Conservation (phyloP, 2,329 filamentous ascomycete genomes). For the Colletotrichum filicis region DNA sequence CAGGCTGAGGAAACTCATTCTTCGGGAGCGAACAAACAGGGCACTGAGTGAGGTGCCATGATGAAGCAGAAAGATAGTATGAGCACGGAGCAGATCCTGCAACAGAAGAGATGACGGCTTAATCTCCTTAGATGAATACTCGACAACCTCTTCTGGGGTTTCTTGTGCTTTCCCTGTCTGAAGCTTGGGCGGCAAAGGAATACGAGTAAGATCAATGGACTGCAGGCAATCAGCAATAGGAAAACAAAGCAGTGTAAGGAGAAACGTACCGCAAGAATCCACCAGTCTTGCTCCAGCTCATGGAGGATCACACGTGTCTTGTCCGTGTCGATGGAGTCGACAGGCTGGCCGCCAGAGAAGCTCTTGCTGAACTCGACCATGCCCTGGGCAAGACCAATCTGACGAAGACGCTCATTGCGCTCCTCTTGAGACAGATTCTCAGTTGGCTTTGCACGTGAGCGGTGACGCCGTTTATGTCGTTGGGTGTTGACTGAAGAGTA, state of each 20-base stretch:
- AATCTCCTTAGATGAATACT: constrained; percentile 92
- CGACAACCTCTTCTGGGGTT: constrained; percentile 60
- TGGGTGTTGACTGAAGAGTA: constrained; percentile 75
- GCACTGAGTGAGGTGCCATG: constrained; percentile 80
- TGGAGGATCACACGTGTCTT: constrained; percentile 85
- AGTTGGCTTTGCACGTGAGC: constrained; percentile 54
- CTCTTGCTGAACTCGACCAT: constrained; percentile 93
- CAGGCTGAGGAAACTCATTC: constrained; percentile 76
- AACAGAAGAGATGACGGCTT: constrained; percentile 83
- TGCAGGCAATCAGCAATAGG: constrained; percentile 45
- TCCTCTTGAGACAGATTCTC: constrained; percentile 68
- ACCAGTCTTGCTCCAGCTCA: constrained; percentile 93
- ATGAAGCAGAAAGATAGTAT: constrained; percentile 87
- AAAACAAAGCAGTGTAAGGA: neutral
- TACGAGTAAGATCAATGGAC: constrained; percentile 84
- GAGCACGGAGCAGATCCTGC: constrained; percentile 83
- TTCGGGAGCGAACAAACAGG: constrained; percentile 72
- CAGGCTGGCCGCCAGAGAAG: constrained; percentile 80
- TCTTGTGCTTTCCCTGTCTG: constrained; percentile 53
- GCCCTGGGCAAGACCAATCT: constrained; percentile 95
- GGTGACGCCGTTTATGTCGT: constrained; percentile 51
- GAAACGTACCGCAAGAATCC: constrained; percentile 85
- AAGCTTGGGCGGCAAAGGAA: constrained; percentile 69
- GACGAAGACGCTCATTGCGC: constrained; percentile 86
- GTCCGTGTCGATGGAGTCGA: constrained; percentile 92